Evolutionary conservation across 1,284 basidiomycete species (phyloP).

Genomic region (Hemileia vastatrix): DNA sequence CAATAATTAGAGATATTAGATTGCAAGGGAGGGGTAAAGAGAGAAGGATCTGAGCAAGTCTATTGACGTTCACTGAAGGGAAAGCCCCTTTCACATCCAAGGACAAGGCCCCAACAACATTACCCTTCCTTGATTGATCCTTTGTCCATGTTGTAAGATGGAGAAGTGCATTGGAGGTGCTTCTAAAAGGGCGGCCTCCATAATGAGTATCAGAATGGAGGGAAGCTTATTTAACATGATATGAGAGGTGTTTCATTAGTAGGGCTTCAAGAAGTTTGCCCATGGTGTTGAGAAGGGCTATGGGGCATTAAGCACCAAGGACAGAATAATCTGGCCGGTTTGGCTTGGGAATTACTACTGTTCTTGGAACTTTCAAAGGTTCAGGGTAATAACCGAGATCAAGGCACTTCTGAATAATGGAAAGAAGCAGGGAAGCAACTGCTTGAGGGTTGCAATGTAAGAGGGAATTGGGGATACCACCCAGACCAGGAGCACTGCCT

Average conservation of each 20-base stretch:
- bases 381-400: too few species aligned
- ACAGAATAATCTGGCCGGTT: neutral
- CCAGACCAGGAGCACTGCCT: too few species aligned
- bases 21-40: too few species aligned
- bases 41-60: neutral
- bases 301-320: neutral
- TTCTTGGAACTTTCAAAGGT: too few species aligned
- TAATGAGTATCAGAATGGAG: neutral
- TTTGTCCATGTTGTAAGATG: neutral
- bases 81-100: constrained; percentile 12
- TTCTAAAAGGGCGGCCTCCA: neutral
- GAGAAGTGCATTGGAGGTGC: neutral
- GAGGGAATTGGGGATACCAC: too few species aligned
- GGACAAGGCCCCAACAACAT: constrained; percentile 1
- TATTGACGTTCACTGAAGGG: neutral
- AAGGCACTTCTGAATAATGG: too few species aligned
- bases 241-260: neutral
- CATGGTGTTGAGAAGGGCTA: neutral
- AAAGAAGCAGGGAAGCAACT: too few species aligned
- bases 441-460: too few species aligned
- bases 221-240: neutral
- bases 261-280: constrained; percentile 1
- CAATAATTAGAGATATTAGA: too few species aligned
- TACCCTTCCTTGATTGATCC: neutral
- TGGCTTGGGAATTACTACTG: constrained; percentile 1